Conservation (phyloP, 352 stramenopile genomes). For the Globisporangium canariense region DNA sequence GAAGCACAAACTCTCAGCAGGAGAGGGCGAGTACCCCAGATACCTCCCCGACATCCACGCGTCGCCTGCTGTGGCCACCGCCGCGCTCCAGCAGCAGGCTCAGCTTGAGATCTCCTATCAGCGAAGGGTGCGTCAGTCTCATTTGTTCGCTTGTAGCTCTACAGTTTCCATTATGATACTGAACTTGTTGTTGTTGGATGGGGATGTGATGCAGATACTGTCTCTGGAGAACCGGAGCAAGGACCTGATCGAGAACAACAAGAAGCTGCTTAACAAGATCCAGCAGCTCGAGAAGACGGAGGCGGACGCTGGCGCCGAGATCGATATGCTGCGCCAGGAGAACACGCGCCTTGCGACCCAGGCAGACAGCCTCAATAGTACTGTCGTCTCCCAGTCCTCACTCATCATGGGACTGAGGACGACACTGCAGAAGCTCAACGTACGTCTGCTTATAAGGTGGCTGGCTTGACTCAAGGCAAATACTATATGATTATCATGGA, state of each 20-base stretch:
- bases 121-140: conserved; percentile 36
- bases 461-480: background rate
- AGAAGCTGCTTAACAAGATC: conserved; percentile 62
- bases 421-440: conserved; percentile 46
- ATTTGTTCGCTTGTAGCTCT: background rate
- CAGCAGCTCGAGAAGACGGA: conserved; percentile 56
- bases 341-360: conserved; percentile 37
- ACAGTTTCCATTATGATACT: background rate
- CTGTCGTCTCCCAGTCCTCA: conserved; percentile 50
- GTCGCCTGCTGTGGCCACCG: conserved; percentile 21
- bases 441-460: conserved; percentile 17
- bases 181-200: background rate
- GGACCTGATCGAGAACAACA: conserved; percentile 67
- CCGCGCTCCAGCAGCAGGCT: conserved; percentile 60
- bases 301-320: conserved; percentile 30
- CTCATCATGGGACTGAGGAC: conserved; percentile 57
- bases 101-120: conserved; percentile 68
- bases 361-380: conserved; percentile 43
- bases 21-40: conserved; percentile 16
- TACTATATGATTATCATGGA: background rate
- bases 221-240: conserved; percentile 57
- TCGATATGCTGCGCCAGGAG: conserved; percentile 34
- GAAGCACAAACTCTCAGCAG: conserved; percentile 22
- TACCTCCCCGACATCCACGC: conserved; percentile 48
- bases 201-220: conserved; percentile 29